These are phyloP conservation scores for Xenoacremonium recifei DNA, from an alignment of 2,329 filamentous ascomycete genomes.

Conservation along the genomic window DNA sequence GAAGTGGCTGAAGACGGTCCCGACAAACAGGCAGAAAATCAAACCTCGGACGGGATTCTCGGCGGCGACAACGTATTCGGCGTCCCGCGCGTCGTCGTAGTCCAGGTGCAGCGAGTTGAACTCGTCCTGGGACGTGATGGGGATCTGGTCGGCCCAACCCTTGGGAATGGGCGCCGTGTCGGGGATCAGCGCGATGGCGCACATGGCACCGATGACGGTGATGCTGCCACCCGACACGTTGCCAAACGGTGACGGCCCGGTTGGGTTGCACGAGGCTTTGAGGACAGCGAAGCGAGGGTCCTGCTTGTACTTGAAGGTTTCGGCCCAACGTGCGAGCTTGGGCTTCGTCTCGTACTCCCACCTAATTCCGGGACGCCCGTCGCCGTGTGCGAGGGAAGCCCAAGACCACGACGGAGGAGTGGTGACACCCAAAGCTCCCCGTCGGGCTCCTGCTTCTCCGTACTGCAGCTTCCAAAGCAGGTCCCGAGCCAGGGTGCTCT, in stretches of 20 bases:
- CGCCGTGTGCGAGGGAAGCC: not conserved
- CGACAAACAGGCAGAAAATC: slow-evolving; percentile 1
- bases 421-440: not conserved
- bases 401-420: slow-evolving; percentile 1
- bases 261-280: not conserved
- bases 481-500: not conserved
- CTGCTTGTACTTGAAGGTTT: not conserved
- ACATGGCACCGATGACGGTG: not conserved
- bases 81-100: not conserved
- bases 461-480: not conserved
- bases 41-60: not conserved
- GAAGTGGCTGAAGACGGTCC: not conserved
- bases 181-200: not conserved
- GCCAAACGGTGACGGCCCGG: not conserved
- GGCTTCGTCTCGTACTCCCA: slow-evolving; percentile 2
- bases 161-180: not conserved
- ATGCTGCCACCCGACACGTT: not conserved
- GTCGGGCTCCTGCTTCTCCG: not conserved
- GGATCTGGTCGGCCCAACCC: not conserved
- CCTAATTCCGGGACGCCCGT: not conserved
- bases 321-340: not conserved
- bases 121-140: not conserved
- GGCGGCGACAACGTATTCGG: not conserved
- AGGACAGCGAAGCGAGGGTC: not conserved
- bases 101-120: not conserved